phyloP scores from a whole-genome alignment of 2,329 filamentous ascomycete genomes.

The Fusarium liriodendri region DNA sequence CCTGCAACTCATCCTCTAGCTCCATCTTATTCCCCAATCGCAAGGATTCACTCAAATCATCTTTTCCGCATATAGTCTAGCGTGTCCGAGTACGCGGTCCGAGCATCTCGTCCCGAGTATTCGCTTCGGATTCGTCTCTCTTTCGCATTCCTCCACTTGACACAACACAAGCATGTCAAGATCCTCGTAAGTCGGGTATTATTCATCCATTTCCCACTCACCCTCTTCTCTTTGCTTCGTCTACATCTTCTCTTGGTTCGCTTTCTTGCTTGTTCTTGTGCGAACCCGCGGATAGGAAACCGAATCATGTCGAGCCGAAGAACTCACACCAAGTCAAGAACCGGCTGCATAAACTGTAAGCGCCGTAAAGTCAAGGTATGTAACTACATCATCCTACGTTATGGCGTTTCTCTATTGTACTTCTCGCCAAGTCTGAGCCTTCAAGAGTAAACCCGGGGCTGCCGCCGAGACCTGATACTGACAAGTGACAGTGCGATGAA shows the following conservation, averaged over 20 bases:
- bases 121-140: constrained; percentile 32
- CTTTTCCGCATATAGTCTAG: constrained; percentile 19
- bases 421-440: not conserved
- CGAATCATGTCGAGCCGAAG: constrained; percentile 39
- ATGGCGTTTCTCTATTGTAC: not conserved
- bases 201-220: constrained; percentile 6
- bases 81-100: constrained; percentile 38
- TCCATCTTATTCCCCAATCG: constrained; percentile 1
- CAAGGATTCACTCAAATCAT: constrained; percentile 12
- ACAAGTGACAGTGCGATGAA: constrained; percentile 42
- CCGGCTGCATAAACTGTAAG: constrained; percentile 48
- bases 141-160: constrained; percentile 1
- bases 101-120: constrained; percentile 29
- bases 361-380: constrained; percentile 49
- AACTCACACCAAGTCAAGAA: constrained; percentile 49
- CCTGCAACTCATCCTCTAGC: not conserved
- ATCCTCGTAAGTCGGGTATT: constrained; percentile 6
- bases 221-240: too few relatives aligned
- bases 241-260: not conserved
- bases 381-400: not conserved
- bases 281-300: constrained; percentile 37
- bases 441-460: not conserved
- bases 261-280: constrained; percentile 1
- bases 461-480: constrained; percentile 1
- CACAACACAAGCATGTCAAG: constrained; percentile 20